phyloP scores from a whole-genome alignment of 2,329 filamentous ascomycete species.

The Thelonectria rubi region DNA sequence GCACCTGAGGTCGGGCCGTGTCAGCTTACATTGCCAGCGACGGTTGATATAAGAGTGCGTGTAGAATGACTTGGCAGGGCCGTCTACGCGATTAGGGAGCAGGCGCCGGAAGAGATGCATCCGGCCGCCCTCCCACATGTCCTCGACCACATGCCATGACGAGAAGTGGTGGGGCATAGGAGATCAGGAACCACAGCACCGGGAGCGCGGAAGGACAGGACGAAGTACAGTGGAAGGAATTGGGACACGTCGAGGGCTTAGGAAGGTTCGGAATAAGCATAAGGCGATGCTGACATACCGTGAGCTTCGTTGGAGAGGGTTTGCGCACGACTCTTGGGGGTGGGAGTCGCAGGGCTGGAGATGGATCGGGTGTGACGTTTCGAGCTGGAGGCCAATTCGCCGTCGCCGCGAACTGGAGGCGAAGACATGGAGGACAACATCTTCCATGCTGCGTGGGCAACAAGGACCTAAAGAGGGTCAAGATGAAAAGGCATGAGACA shows the following conservation, averaged over 20 bases:
- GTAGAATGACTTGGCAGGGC: neutral
- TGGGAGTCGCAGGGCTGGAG: constrained; percentile 36
- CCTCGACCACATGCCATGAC: constrained; percentile 7
- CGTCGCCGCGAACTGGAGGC: constrained; percentile 40
- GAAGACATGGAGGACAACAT: constrained; percentile 46
- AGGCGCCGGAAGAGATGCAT: neutral
- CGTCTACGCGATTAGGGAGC: neutral
- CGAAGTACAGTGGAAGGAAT: constrained; percentile 5
- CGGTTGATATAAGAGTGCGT: constrained; percentile 1
- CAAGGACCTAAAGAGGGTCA: constrained; percentile 35
- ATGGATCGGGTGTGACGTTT: constrained; percentile 39
- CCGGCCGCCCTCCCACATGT: constrained; percentile 7
- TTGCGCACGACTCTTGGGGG: constrained; percentile 35
- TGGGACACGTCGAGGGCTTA: constrained; percentile 4
- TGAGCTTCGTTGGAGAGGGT: constrained; percentile 43
- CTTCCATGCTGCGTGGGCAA: constrained; percentile 48
- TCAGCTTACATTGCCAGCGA: constrained; percentile 40
- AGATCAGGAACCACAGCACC: neutral
- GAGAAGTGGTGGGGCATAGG: constrained; percentile 7
- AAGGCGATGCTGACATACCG: constrained; percentile 39
- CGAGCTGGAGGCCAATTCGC: constrained; percentile 39
- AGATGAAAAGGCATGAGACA: constrained; percentile 23
- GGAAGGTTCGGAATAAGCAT: constrained; percentile 10
- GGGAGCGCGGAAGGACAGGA: constrained; percentile 4
- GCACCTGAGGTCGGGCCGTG: constrained; percentile 32